Evolutionary conservation across 1,284 basidiomycete genomes (phyloP), one percentile per base, ranked within the genome.

Genomic region (Tetrapyrgos nigripes): DNA sequence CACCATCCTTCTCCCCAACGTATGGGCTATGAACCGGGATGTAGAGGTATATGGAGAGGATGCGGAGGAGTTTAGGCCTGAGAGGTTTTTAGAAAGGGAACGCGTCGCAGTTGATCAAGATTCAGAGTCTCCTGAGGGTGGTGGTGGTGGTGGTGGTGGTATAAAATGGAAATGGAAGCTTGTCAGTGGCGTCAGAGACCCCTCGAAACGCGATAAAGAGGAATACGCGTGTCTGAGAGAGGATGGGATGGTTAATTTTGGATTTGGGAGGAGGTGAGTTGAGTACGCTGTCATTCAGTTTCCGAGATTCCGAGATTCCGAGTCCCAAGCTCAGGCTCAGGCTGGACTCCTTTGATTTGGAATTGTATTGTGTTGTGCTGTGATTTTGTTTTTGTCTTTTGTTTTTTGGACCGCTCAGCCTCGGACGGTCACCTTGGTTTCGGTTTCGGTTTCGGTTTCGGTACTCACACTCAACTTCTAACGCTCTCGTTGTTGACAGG

Each of bases 1-100:
- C 14, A 50, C 62, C 4, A 57, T 55, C 6, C 48, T 64, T 24
- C 37, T 64, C 43, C 50, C 55, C 19, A 64, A 64, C 51, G 40
- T 47, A 33, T 48, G 64, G 63, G 43, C 57, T 9, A 66, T 66
- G 55, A 46, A 57, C 10, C 59, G 59, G 19, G 65, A 66, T 45
- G 48, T 60, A 9, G 24, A 48, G 23, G 50, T 61, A 8, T 65
- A 62, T n/a, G 37, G 37, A 40, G 53, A 55, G 21, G 55, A 65
- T 9, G 60, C 65, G 4, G 53, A 58, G 6, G 55, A 59, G 29
- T 65, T 66, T 56, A 60, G 59, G 17, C 65, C 65, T 26, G 62
- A 63, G 33, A 50, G 65, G n/a, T 66, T 63, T 53, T 55, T 66
- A 14, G 14, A 8, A 33, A 33, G 31, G n/a, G n/a, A n/a, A 33